Conservation (phyloP, 148 eudicot species). For the Persicaria tinctoria region DNA sequence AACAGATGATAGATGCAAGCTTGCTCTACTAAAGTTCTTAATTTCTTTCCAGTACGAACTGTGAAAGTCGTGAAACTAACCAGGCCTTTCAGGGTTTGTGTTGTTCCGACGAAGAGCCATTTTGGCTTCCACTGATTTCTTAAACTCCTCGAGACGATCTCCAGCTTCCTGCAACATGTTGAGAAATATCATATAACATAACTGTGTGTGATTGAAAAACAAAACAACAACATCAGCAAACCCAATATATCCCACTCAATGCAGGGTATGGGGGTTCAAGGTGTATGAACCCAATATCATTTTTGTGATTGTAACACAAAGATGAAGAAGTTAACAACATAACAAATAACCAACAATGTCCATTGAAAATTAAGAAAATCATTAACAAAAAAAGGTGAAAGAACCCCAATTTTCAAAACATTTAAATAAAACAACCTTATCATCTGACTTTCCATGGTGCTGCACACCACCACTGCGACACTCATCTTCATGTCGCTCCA, state of each 20-base stretch:
- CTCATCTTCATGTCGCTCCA: conserved; percentile 55
- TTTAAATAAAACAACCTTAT: conserved; percentile 34
- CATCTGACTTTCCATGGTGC: conserved; percentile 50
- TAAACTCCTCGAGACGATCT: conserved; percentile 79
- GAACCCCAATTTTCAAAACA: neutral
- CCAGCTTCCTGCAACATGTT: conserved; percentile 52
- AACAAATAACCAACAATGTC: neutral
- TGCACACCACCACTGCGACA: conserved; percentile 40
- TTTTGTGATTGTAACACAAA: neutral
- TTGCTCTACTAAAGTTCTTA: neutral
- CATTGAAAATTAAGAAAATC: neutral
- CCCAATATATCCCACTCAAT: too few species aligned
- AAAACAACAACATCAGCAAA: neutral
- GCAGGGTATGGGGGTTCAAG: too few species aligned
- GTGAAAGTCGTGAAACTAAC: conserved; percentile 11
- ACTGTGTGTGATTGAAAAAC: neutral
- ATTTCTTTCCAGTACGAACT: neutral
- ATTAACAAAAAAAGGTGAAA: neutral
- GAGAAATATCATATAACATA: neutral
- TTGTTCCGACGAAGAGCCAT: conserved; percentile 78
- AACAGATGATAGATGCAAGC: neutral
- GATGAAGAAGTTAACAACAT: neutral
- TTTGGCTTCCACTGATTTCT: conserved; percentile 43
- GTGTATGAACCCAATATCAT: too few species aligned
- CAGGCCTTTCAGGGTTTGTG: conserved; percentile 56